Conservation (phyloP, 352 stramenopile species). For the Pythium dissimile region DNA sequence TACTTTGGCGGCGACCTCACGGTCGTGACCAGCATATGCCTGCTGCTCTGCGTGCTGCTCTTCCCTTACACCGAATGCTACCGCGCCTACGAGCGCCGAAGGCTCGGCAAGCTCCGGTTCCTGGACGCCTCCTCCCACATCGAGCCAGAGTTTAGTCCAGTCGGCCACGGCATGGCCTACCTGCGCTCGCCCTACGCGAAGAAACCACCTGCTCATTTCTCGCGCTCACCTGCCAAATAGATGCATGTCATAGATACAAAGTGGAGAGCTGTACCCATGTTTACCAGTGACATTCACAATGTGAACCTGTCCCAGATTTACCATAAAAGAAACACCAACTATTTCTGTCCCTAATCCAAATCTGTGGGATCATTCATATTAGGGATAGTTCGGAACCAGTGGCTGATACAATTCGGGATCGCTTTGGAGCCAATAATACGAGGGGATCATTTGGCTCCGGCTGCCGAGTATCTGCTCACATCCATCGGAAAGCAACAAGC, state of each 20-base stretch:
- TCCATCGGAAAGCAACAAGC: not conserved
- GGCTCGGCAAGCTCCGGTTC: constrained; percentile 28
- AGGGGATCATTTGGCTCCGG: not conserved
- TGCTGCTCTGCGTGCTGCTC: constrained; percentile 53
- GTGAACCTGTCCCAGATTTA: too few relatives aligned
- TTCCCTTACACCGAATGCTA: constrained; percentile 67
- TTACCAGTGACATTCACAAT: not conserved
- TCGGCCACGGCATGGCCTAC: constrained; percentile 51
- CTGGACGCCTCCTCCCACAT: constrained; percentile 11
- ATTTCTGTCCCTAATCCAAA: not conserved
- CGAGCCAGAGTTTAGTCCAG: constrained; percentile 16
- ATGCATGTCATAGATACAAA: constrained; percentile 1
- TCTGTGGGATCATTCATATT: not conserved
- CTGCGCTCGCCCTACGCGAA: constrained; percentile 40
- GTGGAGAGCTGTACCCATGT: not conserved
- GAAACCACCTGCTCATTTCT: constrained; percentile 7
- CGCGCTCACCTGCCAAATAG: constrained; percentile 10
- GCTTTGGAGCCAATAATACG: constrained; percentile 22
- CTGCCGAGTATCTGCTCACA: not conserved
- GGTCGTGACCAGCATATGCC: constrained; percentile 41
- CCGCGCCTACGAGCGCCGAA: constrained; percentile 34
- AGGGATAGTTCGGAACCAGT: constrained; percentile 1
- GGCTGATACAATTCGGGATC: constrained; percentile 13
- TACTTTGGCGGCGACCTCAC: constrained; percentile 59
- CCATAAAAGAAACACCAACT: too few relatives aligned